Evolutionary conservation across 371 early-diverging fungal species (phyloP).

Genomic region (Mortierella sp.): DNA sequence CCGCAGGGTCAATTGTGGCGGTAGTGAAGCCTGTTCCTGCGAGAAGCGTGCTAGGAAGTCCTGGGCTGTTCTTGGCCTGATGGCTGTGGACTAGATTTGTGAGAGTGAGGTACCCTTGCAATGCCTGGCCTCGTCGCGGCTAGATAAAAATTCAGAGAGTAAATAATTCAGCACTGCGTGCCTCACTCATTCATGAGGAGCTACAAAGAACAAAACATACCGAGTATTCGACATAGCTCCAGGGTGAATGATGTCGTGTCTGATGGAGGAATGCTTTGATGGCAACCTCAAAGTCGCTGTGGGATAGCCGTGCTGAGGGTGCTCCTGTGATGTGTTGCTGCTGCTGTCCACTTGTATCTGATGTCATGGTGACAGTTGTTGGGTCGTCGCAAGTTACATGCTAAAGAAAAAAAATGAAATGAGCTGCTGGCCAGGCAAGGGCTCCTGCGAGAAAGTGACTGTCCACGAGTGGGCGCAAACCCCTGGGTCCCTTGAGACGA

Average conservation of each 20-base stretch:
- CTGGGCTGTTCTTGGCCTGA: no score
- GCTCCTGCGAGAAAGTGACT: not conserved
- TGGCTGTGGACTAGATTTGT: conserved; percentile 20
- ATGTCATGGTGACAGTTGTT: not conserved
- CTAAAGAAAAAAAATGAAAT: not conserved
- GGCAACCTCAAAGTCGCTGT: conserved; percentile 45
- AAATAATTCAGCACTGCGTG: not conserved
- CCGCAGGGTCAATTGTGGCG: not conserved
- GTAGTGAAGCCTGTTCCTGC: not conserved
- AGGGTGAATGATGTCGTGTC: conserved; percentile 28
- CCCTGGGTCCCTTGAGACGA: not conserved
- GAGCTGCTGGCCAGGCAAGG: not conserved
- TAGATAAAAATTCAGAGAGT: not conserved
- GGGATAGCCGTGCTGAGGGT: conserved; percentile 39
- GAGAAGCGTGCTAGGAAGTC: not conserved
- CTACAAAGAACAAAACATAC: conserved; percentile 7
- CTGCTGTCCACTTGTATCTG: not conserved
- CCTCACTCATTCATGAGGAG: no score
- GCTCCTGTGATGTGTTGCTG: not conserved
- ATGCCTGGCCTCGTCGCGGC: conserved; percentile 21
- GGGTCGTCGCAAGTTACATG: not conserved
- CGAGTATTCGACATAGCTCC: conserved; percentile 35
- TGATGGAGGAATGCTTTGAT: conserved; percentile 46
- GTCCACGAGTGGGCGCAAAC: not conserved
- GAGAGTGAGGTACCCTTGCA: conserved; percentile 36